Conservation (phyloP, 1,284 basidiomycete genomes). For the Tremellales sp. region DNA sequence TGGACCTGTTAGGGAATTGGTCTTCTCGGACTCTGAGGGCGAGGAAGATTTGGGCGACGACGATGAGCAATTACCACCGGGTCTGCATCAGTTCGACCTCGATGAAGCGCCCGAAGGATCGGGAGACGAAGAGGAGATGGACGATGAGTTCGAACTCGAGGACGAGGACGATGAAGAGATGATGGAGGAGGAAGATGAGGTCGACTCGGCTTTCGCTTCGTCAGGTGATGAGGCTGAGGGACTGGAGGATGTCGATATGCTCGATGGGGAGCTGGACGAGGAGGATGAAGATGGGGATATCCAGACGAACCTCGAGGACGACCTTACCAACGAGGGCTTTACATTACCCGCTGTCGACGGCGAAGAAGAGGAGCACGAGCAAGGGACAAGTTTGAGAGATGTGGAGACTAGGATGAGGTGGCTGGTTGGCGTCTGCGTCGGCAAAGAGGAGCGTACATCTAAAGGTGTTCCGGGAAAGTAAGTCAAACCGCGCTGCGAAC, state of each 20-base stretch:
- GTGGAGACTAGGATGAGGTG: conserved; percentile 86
- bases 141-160: conserved; percentile 30
- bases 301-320: conserved; percentile 53
- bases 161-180: conserved; percentile 53
- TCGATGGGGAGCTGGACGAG: conserved; percentile 27
- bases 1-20: conserved; percentile 58
- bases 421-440: conserved; percentile 73
- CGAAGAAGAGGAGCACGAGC: conserved; percentile 71
- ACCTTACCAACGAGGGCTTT: conserved; percentile 64
- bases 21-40: conserved; percentile 59
- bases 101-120: conserved; percentile 28
- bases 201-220: conserved; percentile 45
- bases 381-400: conserved; percentile 65
- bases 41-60: conserved; percentile 47
- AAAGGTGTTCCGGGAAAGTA: conserved; percentile 58
- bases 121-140: conserved; percentile 27
- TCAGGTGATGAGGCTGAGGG: conserved; percentile 50
- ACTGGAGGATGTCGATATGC: conserved; percentile 56
- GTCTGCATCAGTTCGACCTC: conserved; percentile 46
- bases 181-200: conserved; percentile 53
- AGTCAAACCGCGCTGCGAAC: conserved; percentile 34
- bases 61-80: conserved; percentile 33
- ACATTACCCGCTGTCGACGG: conserved; percentile 75
- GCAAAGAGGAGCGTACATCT: conserved; percentile 63
- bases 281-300: conserved; percentile 49